Evolutionary conservation across 495 filamentous ascomycete genomes (phyloP).

Genomic region (Penicilliopsis zonata): DNA sequence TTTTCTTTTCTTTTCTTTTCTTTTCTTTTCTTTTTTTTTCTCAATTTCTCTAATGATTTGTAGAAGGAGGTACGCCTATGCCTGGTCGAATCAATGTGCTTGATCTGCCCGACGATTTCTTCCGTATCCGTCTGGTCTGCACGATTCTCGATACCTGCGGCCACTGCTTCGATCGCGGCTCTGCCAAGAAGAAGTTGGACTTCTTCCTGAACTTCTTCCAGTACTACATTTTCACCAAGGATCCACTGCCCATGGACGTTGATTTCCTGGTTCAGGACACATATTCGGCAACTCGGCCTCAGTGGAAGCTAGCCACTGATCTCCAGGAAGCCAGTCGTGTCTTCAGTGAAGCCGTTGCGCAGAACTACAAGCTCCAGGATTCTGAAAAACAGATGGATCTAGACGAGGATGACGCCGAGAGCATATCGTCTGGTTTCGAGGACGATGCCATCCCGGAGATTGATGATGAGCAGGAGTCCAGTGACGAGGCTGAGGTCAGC

Average conservation of each 20-base stretch:
- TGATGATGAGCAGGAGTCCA: slow-evolving; percentile 46
- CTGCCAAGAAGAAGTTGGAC: slow-evolving; percentile 91
- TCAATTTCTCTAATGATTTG: slow-evolving; percentile 1
- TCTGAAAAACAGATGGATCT: slow-evolving; percentile 51
- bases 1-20: slow-evolving; percentile 2
- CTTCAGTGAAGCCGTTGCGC: slow-evolving; percentile 77
- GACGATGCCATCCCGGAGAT: slow-evolving; percentile 42
- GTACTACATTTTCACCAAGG: slow-evolving; percentile 95
- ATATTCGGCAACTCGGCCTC: slow-evolving; percentile 67
- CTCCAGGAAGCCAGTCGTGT: slow-evolving; percentile 72
- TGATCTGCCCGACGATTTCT: slow-evolving; percentile 90
- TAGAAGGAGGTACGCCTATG: slow-evolving; percentile 65
- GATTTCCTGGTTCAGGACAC: slow-evolving; percentile 96
- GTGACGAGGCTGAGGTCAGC: slow-evolving; percentile 45
- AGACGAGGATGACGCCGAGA: slow-evolving; percentile 54
- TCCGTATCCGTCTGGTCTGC: slow-evolving; percentile 81
- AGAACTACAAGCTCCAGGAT: slow-evolving; percentile 73
- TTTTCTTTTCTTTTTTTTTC: slow-evolving; percentile 1
- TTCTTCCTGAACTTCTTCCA: slow-evolving; percentile 97
- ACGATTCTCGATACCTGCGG: slow-evolving; percentile 91
- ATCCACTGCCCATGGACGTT: slow-evolving; percentile 87
- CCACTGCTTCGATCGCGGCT: slow-evolving; percentile 88
- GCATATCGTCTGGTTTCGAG: slow-evolving; percentile 44
- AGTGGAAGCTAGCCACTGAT: slow-evolving; percentile 77
- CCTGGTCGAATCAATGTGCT: slow-evolving; percentile 61